phyloP scores from a whole-genome alignment of 1,284 basidiomycete species.

The Wolfiporia cocos region DNA sequence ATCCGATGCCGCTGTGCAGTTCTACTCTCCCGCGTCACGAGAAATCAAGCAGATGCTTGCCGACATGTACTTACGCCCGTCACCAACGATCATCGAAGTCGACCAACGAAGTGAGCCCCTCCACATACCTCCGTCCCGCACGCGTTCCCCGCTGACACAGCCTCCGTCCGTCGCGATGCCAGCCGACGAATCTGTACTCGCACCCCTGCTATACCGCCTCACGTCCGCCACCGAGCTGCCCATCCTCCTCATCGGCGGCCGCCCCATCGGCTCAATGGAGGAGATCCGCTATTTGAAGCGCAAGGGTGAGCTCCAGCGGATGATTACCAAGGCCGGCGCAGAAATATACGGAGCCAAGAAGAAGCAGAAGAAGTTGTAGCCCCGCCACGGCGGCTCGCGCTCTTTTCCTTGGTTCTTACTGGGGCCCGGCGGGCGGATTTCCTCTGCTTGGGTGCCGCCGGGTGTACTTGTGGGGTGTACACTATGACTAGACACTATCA shows the following conservation, averaged over 20 bases:
- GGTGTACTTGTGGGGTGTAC: too few relatives aligned
- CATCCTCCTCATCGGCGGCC: constrained; percentile 65
- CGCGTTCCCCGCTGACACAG: too few relatives aligned
- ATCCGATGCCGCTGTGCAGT: too few relatives aligned
- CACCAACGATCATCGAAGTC: constrained; percentile 69
- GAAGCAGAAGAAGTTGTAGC: constrained; percentile 32
- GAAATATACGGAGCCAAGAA: constrained; percentile 49
- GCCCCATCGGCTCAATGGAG: constrained; percentile 45
- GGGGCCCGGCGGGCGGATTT: too few relatives aligned
- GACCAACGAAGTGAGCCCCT: constrained; percentile 55
- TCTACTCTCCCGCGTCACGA: constrained; percentile 56
- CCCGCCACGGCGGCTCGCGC: background rate
- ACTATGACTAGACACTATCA: too few relatives aligned
- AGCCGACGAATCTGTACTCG: constrained; percentile 40
- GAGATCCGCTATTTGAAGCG: constrained; percentile 48
- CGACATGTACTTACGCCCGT: constrained; percentile 56
- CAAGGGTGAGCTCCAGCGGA: constrained; percentile 44
- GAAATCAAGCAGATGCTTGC: constrained; percentile 62
- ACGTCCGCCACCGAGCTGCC: constrained; percentile 56
- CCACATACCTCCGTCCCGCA: too few relatives aligned
- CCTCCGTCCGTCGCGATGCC: constrained; percentile 14
- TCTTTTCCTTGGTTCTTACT: too few relatives aligned
- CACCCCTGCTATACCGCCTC: constrained; percentile 47
- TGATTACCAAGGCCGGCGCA: constrained; percentile 53
- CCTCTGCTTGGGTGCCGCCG: too few relatives aligned